These are phyloP conservation scores for Graphiopsis chlorocephala DNA, from an alignment of 2,329 filamentous ascomycete genomes.

Conservation along the genomic window DNA sequence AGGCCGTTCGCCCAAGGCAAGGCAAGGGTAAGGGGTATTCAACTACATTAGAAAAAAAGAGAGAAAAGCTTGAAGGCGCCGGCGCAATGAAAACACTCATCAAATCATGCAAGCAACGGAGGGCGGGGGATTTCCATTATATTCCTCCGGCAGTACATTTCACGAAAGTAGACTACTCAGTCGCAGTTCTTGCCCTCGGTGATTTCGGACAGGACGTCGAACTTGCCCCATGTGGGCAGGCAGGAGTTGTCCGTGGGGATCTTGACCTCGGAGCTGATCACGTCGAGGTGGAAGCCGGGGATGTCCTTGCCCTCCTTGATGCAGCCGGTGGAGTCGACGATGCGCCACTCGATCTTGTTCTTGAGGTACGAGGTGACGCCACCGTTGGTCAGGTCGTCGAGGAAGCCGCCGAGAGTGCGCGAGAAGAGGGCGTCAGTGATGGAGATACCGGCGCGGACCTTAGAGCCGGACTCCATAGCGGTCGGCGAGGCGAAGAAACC, in stretches of 20 bases:
- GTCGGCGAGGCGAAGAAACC: slow-evolving; percentile 42
- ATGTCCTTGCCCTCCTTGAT: slow-evolving; percentile 14
- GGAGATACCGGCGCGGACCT: slow-evolving; percentile 14
- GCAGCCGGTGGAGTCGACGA: slow-evolving; percentile 11
- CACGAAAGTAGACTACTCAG: not conserved
- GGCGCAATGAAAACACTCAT: slow-evolving; percentile 12
- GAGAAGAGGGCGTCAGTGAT: slow-evolving; percentile 13
- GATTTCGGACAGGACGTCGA: slow-evolving; percentile 14
- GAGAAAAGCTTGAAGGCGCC: not conserved
- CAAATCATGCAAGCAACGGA: slow-evolving; percentile 6
- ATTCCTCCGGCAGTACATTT: not conserved
- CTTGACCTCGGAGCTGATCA: slow-evolving; percentile 13
- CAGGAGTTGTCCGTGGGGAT: slow-evolving; percentile 4
- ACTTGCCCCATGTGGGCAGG: slow-evolving; percentile 7
- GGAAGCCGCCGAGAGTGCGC: slow-evolving; percentile 1
- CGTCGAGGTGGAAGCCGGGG: slow-evolving; percentile 12
- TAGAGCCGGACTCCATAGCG: slow-evolving; percentile 10
- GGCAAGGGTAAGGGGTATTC: slow-evolving; percentile 2
- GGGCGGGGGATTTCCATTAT: not conserved
- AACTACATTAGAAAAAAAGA: slow-evolving; percentile 7
- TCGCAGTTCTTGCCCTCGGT: slow-evolving; percentile 14
- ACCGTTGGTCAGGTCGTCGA: slow-evolving; percentile 15
- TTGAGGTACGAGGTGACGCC: slow-evolving; percentile 14
- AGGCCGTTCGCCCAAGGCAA: not conserved
- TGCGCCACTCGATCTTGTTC: slow-evolving; percentile 14